phyloP scores from a whole-genome alignment of 1,284 basidiomycete genomes.

The Mycena citricolor region DNA sequence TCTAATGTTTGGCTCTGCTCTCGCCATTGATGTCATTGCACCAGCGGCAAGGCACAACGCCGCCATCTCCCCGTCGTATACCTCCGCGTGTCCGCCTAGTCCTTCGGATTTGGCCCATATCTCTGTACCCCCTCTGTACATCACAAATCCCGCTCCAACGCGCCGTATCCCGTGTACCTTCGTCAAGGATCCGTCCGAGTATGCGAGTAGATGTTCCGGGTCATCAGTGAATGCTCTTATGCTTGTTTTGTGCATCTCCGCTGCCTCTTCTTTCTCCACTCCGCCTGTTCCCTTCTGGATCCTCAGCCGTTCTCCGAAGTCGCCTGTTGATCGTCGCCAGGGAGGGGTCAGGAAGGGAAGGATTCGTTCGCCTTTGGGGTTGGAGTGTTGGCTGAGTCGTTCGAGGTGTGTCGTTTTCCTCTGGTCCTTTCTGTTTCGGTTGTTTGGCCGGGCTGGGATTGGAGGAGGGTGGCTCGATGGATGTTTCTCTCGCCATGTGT shows the following conservation, averaged over 20 bases:
- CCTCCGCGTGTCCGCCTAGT: conserved; percentile 28
- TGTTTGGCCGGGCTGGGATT: conserved; percentile 6
- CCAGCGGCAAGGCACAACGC: conserved; percentile 2
- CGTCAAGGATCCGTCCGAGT: conserved; percentile 32
- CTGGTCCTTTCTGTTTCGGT: conserved; percentile 2
- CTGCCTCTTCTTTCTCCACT: conserved; percentile 2
- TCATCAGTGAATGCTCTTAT: neutral
- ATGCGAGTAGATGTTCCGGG: conserved; percentile 21
- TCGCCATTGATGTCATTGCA: neutral
- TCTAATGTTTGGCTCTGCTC: conserved; percentile 7
- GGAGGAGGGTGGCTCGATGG: conserved; percentile 18
- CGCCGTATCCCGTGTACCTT: conserved; percentile 14
- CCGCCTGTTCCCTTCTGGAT: neutral
- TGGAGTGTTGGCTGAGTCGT: conserved; percentile 14
- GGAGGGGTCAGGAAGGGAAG: conserved; percentile 25
- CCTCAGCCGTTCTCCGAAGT: neutral
- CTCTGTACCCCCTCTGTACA: conserved; percentile 22
- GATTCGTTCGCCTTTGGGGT: conserved; percentile 19
- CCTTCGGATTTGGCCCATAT: conserved; percentile 20
- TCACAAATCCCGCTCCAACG: conserved; percentile 25
- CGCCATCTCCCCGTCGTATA: conserved; percentile 32
- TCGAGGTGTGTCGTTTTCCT: conserved; percentile 19
- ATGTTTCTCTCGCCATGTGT: conserved; percentile 14
- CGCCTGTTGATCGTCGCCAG: conserved; percentile 16
- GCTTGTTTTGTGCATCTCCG: conserved; percentile 18